A percentile compares a stretch with the other conserved stretches of the same genome.
Conservation (phyloP, 2,329 filamentous ascomycete species). For the Alternaria alternata region DNA sequence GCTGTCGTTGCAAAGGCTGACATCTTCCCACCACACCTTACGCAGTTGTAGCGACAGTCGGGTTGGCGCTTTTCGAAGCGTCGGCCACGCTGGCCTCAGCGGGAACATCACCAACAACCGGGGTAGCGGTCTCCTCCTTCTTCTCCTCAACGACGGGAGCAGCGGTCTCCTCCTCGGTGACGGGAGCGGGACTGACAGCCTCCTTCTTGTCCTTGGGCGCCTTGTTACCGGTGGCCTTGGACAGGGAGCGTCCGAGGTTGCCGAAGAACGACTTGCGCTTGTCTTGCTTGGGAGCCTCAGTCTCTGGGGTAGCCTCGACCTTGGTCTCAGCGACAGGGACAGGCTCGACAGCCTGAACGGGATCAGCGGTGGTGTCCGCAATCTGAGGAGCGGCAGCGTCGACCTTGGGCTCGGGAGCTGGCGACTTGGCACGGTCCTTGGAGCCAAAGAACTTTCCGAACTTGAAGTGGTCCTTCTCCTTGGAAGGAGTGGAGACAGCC, state of each 20-base stretch:
- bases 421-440: slow-evolving; percentile 61
- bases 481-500: slow-evolving; percentile 52
- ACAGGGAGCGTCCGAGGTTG: slow-evolving; percentile 63
- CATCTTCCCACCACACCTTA: slow-evolving; percentile 54
- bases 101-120: slow-evolving; percentile 44
- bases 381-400: slow-evolving; percentile 51
- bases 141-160: slow-evolving; percentile 27
- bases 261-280: slow-evolving; percentile 89
- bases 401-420: slow-evolving; percentile 52
- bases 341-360: slow-evolving; percentile 26
- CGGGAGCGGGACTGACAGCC: slow-evolving; percentile 43
- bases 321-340: slow-evolving; percentile 51
- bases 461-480: slow-evolving; percentile 60
- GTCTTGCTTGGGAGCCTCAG: slow-evolving; percentile 65
- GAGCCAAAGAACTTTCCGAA: slow-evolving; percentile 61
- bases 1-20: slow-evolving; percentile 50
- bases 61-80: slow-evolving; percentile 49
- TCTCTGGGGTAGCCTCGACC: slow-evolving; percentile 50
- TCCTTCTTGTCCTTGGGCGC: slow-evolving; percentile 47
- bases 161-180: slow-evolving; percentile 41
- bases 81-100: slow-evolving; percentile 51
- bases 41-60: slow-evolving; percentile 53
- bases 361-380: slow-evolving; percentile 39
- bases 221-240: slow-evolving; percentile 52
- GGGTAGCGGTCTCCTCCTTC: slow-evolving; percentile 42